These are phyloP conservation scores for Fusarium nygamai DNA, from an alignment of 2,329 filamentous ascomycete species.

Conservation along the genomic window DNA sequence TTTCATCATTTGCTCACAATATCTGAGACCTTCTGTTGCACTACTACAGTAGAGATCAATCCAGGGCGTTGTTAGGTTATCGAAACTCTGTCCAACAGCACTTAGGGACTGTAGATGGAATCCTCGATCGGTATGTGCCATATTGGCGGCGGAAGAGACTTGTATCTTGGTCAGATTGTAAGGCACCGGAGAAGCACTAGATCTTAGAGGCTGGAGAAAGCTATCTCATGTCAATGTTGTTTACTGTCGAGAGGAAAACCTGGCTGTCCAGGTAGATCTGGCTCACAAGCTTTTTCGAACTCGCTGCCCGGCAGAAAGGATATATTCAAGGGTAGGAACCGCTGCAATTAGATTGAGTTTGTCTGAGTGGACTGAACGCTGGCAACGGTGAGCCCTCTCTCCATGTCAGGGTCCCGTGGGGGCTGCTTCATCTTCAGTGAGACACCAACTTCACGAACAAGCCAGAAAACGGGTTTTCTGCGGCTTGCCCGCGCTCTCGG, in stretches of 20 bases:
- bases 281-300: too few species aligned
- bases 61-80: background rate
- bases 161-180: background rate
- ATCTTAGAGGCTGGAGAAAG: background rate
- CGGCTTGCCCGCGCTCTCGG: too few species aligned
- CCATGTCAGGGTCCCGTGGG: background rate
- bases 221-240: background rate
- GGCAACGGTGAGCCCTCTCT: background rate
- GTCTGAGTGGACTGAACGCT: background rate
- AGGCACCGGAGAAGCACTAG: background rate
- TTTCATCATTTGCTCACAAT: background rate
- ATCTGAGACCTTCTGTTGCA: background rate
- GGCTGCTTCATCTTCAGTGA: background rate
- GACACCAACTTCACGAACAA: background rate
- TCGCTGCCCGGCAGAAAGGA: background rate
- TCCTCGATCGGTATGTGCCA: background rate
- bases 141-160: background rate
- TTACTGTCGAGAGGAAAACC: background rate
- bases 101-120: background rate
- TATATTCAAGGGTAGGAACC: background rate
- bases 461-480: background rate
- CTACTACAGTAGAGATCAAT: background rate
- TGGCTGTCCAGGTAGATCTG: background rate
- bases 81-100: background rate
- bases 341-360: background rate